These are phyloP conservation scores for Boletus coccyginus DNA, from an alignment of 768 basidiomycete genomes.

Conservation along the genomic window DNA sequence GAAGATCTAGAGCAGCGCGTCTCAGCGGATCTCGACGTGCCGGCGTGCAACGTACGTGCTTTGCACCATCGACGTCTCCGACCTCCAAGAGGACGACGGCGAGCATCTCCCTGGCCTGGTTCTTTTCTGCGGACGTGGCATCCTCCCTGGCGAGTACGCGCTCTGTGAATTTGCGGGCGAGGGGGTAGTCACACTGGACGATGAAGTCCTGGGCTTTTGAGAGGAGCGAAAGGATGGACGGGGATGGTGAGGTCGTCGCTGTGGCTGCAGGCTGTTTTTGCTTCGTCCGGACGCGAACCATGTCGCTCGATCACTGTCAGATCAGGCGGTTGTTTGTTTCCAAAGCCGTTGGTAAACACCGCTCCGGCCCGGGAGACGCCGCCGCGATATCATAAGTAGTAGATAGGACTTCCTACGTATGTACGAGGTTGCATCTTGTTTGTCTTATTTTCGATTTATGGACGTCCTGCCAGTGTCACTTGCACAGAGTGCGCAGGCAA, in stretches of 20 bases:
- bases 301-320: constrained; percentile 20
- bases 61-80: constrained; percentile 73
- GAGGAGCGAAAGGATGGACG: constrained; percentile 54
- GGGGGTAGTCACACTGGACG: constrained; percentile 80
- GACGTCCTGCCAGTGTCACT: too few species aligned
- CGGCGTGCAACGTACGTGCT: constrained; percentile 42
- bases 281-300: constrained; percentile 57
- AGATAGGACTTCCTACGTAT: too few species aligned
- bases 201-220: constrained; percentile 81
- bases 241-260: constrained; percentile 25
- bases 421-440: too few species aligned
- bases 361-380: neutral
- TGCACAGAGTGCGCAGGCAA: too few species aligned
- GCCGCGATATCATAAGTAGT: too few species aligned
- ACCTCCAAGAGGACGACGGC: constrained; percentile 77
- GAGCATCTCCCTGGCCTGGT: constrained; percentile 74
- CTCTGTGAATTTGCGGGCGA: constrained; percentile 69
- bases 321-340: constrained; percentile 19
- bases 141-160: constrained; percentile 63
- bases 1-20: constrained; percentile 51
- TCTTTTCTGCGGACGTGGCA: constrained; percentile 42
- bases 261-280: neutral
- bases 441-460: too few species aligned
- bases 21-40: neutral
- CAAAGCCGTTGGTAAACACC: constrained; percentile 12